Conservation (phyloP, 805 yeast genomes). For the Hanseniaspora occidentalis region DNA sequence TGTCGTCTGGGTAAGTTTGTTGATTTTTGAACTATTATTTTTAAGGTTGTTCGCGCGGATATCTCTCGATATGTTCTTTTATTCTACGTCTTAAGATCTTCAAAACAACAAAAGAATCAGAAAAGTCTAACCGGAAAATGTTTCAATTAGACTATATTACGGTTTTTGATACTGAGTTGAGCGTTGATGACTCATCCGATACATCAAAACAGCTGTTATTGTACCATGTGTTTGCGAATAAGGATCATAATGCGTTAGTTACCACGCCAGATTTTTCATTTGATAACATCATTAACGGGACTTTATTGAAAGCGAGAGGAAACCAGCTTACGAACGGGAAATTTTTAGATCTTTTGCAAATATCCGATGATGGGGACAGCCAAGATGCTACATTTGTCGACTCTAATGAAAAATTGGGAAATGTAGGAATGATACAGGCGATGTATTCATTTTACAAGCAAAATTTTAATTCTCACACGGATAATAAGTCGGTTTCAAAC, state of each 20-base stretch:
- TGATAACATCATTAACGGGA: neutral
- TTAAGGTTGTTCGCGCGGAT: too few relatives aligned
- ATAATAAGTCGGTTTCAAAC: neutral
- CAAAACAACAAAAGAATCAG: too few relatives aligned
- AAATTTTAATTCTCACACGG: neutral
- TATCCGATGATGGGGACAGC: neutral
- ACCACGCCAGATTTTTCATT: neutral
- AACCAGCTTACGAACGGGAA: neutral
- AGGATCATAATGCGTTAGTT: neutral
- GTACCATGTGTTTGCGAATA: constrained; percentile 19
- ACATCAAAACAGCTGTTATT: constrained; percentile 25
- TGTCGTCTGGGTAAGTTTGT: too few relatives aligned
- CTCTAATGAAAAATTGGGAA: constrained; percentile 25
- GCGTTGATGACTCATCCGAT: constrained; percentile 19
- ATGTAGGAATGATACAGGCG: constrained; percentile 33
- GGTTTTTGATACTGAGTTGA: constrained; percentile 29
- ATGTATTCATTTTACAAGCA: constrained; percentile 15
- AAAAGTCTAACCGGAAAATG: constrained; percentile 3
- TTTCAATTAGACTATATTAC: constrained; percentile 19
- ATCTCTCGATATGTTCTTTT: too few relatives aligned
- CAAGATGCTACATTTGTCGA: constrained; percentile 6
- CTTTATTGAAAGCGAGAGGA: constrained; percentile 1
- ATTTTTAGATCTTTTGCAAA: neutral
- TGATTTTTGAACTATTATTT: too few relatives aligned
- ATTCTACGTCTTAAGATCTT: too few relatives aligned